A percentile compares a stretch with the other conserved stretches of the same genome.
Evolutionary conservation across 139 green algal species (phyloP).

Genomic region (Picochlorum sp.): DNA sequence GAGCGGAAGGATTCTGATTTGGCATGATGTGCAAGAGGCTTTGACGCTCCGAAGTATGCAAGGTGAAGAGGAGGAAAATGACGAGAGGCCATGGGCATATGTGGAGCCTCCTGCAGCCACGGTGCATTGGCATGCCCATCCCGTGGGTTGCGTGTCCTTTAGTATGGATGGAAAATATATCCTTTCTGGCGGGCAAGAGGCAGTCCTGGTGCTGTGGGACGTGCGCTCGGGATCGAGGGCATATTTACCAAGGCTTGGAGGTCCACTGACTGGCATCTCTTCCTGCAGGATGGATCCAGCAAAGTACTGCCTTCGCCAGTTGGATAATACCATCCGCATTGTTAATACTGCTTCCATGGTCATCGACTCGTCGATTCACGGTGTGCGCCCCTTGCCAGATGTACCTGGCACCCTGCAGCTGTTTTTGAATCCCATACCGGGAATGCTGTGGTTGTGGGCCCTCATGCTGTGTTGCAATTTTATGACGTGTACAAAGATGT

Average conservation of each 20-base stretch:
- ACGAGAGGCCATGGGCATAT: slow-evolving; percentile 1
- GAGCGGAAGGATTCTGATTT: slow-evolving; percentile 70
- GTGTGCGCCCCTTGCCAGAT: slow-evolving; percentile 33
- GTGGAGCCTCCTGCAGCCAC: slow-evolving; percentile 29
- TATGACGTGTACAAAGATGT: slow-evolving; percentile 44
- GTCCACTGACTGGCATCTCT: slow-evolving; percentile 40
- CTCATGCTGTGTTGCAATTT: slow-evolving; percentile 53
- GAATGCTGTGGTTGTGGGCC: slow-evolving; percentile 40
- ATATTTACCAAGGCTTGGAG: slow-evolving; percentile 66
- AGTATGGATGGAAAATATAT: slow-evolving; percentile 60
- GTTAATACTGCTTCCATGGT: slow-evolving; percentile 42
- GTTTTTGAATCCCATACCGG: slow-evolving; percentile 20
- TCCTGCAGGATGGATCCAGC: slow-evolving; percentile 34
- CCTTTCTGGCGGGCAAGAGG: slow-evolving; percentile 73
- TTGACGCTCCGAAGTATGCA: slow-evolving; percentile 16
- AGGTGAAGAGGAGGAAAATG: not conserved
- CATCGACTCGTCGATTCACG: slow-evolving; percentile 41
- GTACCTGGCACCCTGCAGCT: not conserved
- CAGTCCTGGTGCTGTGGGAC: slow-evolving; percentile 75
- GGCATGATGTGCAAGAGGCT: slow-evolving; percentile 35
- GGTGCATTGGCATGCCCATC: slow-evolving; percentile 77
- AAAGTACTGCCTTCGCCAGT: slow-evolving; percentile 44
- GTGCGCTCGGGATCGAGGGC: slow-evolving; percentile 28
- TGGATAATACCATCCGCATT: slow-evolving; percentile 65
- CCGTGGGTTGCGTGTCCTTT: slow-evolving; percentile 65